Evolutionary conservation across 2,329 filamentous ascomycete species (phyloP).

Genomic region (Monilinia laxa): DNA sequence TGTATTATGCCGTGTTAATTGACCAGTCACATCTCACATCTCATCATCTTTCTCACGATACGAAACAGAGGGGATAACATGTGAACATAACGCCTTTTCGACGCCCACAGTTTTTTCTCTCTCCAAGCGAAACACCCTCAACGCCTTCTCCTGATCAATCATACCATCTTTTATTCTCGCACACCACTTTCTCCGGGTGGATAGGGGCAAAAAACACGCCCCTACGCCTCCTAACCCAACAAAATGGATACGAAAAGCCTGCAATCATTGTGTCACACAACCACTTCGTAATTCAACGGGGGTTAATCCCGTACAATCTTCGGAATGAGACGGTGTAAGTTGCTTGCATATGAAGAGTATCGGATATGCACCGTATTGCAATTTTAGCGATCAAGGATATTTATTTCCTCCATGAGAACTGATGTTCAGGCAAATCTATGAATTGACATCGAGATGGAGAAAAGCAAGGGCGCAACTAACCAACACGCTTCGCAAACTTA

Average conservation of each 20-base stretch:
- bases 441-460: neutral
- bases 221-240: neutral
- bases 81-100: neutral
- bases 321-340: neutral
- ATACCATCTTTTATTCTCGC: neutral
- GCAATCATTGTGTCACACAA: neutral
- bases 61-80: neutral
- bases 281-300: neutral
- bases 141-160: slow-evolving; percentile 5
- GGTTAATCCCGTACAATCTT: neutral
- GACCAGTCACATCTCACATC: slow-evolving; percentile 8
- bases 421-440: too few species aligned
- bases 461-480: neutral
- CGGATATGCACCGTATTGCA: slow-evolving; percentile 1
- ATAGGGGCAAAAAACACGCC: neutral
- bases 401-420: neutral
- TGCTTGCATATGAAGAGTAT: neutral
- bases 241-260: slow-evolving; percentile 14
- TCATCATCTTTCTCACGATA: neutral
- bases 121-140: neutral
- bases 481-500: neutral
- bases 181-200: neutral
- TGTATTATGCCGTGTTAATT: neutral
- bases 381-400: neutral
- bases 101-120: too few species aligned